Evolutionary conservation across 2,329 filamentous ascomycete genomes (phyloP).

Genomic region (Aquanectria penicillioides): DNA sequence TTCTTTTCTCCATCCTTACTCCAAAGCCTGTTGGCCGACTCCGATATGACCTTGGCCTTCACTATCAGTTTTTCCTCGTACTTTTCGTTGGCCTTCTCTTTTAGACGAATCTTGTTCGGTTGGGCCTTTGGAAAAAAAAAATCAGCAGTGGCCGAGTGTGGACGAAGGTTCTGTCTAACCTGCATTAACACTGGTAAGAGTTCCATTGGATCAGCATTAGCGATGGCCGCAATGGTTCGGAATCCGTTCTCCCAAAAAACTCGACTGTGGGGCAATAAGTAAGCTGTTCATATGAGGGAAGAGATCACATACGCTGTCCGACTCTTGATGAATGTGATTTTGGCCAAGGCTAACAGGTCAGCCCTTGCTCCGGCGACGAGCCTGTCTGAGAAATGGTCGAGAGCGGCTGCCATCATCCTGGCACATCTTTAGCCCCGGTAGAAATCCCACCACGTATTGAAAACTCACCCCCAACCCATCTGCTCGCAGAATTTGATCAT

Average conservation of each 20-base stretch:
- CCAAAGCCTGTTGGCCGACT: slow-evolving; percentile 76
- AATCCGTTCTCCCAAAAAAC: slow-evolving; percentile 83
- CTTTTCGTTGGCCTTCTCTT: slow-evolving; percentile 64
- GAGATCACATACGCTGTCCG: slow-evolving; percentile 68
- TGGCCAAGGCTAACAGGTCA: slow-evolving; percentile 75
- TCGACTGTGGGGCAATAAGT: slow-evolving; percentile 43
- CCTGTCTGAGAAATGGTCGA: slow-evolving; percentile 81
- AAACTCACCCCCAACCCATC: slow-evolving; percentile 74
- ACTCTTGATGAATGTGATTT: slow-evolving; percentile 80
- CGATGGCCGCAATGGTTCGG: slow-evolving; percentile 72
- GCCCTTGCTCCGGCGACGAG: slow-evolving; percentile 76
- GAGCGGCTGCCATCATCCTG: slow-evolving; percentile 74
- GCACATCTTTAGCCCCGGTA: slow-evolving; percentile 25
- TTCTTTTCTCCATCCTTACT: slow-evolving; percentile 57
- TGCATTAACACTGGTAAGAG: slow-evolving; percentile 78
- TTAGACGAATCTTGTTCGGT: slow-evolving; percentile 69
- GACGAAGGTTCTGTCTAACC: slow-evolving; percentile 51
- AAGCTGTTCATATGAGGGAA: neutral
- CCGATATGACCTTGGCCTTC: slow-evolving; percentile 75
- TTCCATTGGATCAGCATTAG: slow-evolving; percentile 74
- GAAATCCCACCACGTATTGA: neutral
- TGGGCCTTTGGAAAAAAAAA: slow-evolving; percentile 61
- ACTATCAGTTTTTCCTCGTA: slow-evolving; percentile 71
- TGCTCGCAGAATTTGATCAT: slow-evolving; percentile 83
- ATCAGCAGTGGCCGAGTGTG: neutral